Conservation (phyloP, 352 stramenopile genomes). For the Pythium insidiosum region DNA sequence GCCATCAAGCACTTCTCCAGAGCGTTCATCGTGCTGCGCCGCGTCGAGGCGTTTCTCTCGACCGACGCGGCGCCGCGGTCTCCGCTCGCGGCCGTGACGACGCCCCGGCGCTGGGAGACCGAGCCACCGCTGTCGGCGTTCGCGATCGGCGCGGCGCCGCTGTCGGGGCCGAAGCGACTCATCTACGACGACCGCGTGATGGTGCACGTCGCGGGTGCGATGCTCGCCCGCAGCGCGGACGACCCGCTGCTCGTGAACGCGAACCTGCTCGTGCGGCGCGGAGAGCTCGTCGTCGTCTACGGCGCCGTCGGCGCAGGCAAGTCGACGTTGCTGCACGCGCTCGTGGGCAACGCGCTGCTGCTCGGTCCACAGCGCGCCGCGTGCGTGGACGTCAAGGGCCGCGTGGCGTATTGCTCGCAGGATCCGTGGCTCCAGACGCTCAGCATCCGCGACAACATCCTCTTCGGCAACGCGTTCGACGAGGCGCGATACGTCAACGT, state of each 20-base stretch:
- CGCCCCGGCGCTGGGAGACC: too few species aligned
- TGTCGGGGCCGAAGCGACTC: too few species aligned
- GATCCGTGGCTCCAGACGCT: conserved; percentile 88
- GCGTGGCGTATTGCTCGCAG: conserved; percentile 53
- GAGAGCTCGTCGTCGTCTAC: conserved; percentile 23
- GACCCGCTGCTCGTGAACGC: conserved; percentile 8
- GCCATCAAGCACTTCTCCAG: conserved; percentile 7
- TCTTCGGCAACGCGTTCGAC: conserved; percentile 67
- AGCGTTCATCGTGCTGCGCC: conserved; percentile 6
- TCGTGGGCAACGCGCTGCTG: conserved; percentile 17
- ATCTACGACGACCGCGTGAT: conserved; percentile 5
- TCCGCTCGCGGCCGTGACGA: background rate
- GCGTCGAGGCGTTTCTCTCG: conserved; percentile 3
- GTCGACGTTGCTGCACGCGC: conserved; percentile 16
- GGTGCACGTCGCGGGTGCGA: conserved; percentile 9
- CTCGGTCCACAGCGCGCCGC: conserved; percentile 4
- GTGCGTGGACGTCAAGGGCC: conserved; percentile 20
- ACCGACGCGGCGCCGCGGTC: background rate
- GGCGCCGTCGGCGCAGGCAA: conserved; percentile 21
- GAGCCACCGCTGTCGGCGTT: conserved; percentile 5
- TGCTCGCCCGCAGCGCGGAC: conserved; percentile 6
- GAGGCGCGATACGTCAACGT: conserved; percentile 27
- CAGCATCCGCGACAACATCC: conserved; percentile 85
- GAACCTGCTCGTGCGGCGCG: conserved; percentile 11
- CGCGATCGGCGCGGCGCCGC: too few species aligned